Percentiles rank a stretch among this genome's conserved stretches.
These are phyloP conservation scores for Sporothrix inflata DNA, from an alignment of 2,329 filamentous ascomycete species.

Conservation along the genomic window DNA sequence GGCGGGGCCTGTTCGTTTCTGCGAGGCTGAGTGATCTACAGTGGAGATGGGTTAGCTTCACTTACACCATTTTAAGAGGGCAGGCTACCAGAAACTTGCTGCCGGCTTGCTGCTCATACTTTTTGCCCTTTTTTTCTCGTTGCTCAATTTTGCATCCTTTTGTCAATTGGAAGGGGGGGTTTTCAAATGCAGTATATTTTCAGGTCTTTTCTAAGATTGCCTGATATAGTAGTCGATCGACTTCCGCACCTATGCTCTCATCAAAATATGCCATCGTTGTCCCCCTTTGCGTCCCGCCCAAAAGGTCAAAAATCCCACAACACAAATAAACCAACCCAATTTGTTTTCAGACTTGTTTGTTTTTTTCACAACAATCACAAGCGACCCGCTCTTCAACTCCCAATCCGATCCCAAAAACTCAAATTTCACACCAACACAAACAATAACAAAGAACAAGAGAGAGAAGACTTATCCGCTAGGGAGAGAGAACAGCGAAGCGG, in stretches of 20 bases:
- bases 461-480: not conserved
- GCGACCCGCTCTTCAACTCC: slow-evolving; percentile 13
- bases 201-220: slow-evolving; percentile 30
- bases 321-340: slow-evolving; percentile 15
- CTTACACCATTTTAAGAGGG: not conserved
- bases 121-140: not conserved
- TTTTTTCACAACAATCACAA: not conserved
- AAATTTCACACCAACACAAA: not conserved
- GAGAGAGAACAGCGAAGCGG: not conserved
- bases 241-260: slow-evolving; percentile 3
- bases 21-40: slow-evolving; percentile 15
- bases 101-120: not conserved
- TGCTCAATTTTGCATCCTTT: not conserved
- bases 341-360: slow-evolving; percentile 15
- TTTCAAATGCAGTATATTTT: not conserved
- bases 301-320: not conserved
- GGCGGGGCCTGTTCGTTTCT: not conserved
- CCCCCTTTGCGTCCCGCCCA: not conserved
- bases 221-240: slow-evolving; percentile 9
- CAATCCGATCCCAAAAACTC: not conserved
- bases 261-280: slow-evolving; percentile 1
- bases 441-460: not conserved
- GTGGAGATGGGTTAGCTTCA: slow-evolving; percentile 14
- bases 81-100: not conserved
- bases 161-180: not conserved